phyloP scores from a whole-genome alignment of 1,284 basidiomycete genomes.

The Austroboletus niveus region DNA sequence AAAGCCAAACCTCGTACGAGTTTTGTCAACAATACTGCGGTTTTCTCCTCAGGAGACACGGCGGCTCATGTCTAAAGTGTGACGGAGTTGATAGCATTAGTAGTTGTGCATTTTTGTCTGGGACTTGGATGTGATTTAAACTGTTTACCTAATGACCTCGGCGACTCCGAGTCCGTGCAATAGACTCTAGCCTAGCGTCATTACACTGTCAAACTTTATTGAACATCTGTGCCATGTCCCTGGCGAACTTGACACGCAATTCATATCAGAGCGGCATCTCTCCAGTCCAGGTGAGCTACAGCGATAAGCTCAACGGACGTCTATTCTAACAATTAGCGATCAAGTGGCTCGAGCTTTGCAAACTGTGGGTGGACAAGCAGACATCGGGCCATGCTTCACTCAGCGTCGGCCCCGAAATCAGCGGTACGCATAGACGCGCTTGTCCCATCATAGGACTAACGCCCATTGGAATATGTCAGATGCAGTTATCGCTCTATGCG shows the following conservation, averaged over 20 bases:
- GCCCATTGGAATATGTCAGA: slow-evolving; percentile 40
- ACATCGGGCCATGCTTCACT: slow-evolving; percentile 36
- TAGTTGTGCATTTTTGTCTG: neutral
- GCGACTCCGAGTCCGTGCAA: no score
- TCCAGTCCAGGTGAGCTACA: slow-evolving; percentile 50
- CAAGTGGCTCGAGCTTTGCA: slow-evolving; percentile 66
- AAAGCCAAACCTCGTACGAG: slow-evolving; percentile 85
- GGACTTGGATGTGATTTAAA: no score
- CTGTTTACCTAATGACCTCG: no score
- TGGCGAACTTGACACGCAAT: slow-evolving; percentile 65
- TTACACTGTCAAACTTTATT: neutral
- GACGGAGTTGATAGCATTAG: slow-evolving; percentile 16
- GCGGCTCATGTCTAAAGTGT: slow-evolving; percentile 76
- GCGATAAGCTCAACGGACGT: neutral
- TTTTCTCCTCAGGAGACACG: slow-evolving; percentile 94
- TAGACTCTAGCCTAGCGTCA: no score
- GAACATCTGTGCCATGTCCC: slow-evolving; percentile 46
- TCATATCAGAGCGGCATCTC: slow-evolving; percentile 67
- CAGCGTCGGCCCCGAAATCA: slow-evolving; percentile 39
- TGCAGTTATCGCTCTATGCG: slow-evolving; percentile 63
- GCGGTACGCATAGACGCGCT: slow-evolving; percentile 38
- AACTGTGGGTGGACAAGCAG: slow-evolving; percentile 54
- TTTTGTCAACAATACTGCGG: slow-evolving; percentile 85
- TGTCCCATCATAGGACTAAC: neutral
- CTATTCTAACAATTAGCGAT: slow-evolving; percentile 5